Base-by-base conservation (phyloP, 257 asterid genomes). In the Knoxia roxburghii region DNA sequence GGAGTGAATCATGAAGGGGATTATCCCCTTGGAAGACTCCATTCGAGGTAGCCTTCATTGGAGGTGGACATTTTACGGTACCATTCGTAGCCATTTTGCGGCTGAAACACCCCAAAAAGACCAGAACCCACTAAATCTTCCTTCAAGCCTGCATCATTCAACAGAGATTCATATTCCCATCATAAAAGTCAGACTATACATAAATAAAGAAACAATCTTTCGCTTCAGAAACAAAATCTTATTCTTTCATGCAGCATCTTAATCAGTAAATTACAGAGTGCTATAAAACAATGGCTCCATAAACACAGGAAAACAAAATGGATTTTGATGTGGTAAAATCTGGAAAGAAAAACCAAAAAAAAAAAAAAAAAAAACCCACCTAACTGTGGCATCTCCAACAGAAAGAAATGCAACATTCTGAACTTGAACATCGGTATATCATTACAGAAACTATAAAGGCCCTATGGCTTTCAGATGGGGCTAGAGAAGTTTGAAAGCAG, bases 31-130 rank as follows among this genome's bases (percentile, higher is more conserved):
- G 96, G 79, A 90, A 90, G 50, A 72, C 84, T 55, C 97, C 97
- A 32, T 90, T 78, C 2, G 96, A 90, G 23, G 96, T 83, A 18
- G 97, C 96, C 80, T 80, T 84, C 95, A 90, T 90, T 0, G 88
- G 87, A 7, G 79, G 12, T 32, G 81, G 79, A 70, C 95, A 85
- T 64, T 59, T 54, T 6, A 53, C 76, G 18, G 90, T 77, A 30
- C 76, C 68, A 66, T 84, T 82, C 1, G 85, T 58, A 63, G 85
- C 81, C 96, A 87, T 89, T 33, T 68, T 56, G 71, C 76, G n/a
- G 55, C 64, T 35, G 64, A 75, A 70, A 68, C 75, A 65, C 78
- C 70, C 73, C 43, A 66, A 52, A 59, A 32, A 41, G 66, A 79
- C 69, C 68, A 54, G 67, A 61, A 72, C 37, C 51, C 7, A 61